Percentiles rank a stretch among this genome's conserved stretches.
phyloP scores from a whole-genome alignment of 1,284 basidiomycete genomes.

The Tremellales sp. region DNA sequence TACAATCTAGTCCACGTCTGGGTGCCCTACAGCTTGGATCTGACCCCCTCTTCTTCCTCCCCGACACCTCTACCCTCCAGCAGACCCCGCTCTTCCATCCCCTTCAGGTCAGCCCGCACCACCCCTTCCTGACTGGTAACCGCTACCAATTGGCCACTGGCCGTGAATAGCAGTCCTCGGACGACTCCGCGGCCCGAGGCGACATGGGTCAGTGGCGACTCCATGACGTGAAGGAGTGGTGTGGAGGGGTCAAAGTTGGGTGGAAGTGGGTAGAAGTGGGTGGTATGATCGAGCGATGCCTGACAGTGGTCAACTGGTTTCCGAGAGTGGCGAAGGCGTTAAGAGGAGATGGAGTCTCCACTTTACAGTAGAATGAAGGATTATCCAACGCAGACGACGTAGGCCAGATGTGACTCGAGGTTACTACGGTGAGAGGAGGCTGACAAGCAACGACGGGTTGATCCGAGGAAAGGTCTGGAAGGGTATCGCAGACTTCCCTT shows the following conservation, averaged over 20 bases:
- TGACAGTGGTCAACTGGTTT: too few relatives aligned
- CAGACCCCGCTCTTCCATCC: conserved; percentile 20
- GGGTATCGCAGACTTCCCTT: too few relatives aligned
- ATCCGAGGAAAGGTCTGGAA: too few relatives aligned
- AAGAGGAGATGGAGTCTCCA: too few relatives aligned
- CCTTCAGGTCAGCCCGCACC: conserved; percentile 43
- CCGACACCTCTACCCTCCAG: conserved; percentile 26
- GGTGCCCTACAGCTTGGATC: conserved; percentile 34
- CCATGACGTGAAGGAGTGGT: conserved; percentile 76
- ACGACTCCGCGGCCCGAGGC: conserved; percentile 64
- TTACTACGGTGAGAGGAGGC: too few relatives aligned
- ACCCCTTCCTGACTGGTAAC: conserved; percentile 79
- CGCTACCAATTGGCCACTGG: conserved; percentile 66
- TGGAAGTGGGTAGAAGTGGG: conserved; percentile 72
- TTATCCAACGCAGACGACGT: not conserved
- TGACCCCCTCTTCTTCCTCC: conserved; percentile 16
- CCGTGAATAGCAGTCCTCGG: conserved; percentile 72
- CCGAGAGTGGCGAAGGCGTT: too few relatives aligned
- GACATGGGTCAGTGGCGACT: conserved; percentile 61
- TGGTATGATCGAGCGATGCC: conserved; percentile 80
- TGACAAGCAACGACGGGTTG: too few relatives aligned
- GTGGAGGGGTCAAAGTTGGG: conserved; percentile 71
- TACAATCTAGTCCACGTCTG: too few relatives aligned
- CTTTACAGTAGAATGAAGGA: not conserved
- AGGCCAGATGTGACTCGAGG: too few relatives aligned